Base-by-base conservation (phyloP, 1,139 yeast genomes). In the Geotrichum restrictum region DNA sequence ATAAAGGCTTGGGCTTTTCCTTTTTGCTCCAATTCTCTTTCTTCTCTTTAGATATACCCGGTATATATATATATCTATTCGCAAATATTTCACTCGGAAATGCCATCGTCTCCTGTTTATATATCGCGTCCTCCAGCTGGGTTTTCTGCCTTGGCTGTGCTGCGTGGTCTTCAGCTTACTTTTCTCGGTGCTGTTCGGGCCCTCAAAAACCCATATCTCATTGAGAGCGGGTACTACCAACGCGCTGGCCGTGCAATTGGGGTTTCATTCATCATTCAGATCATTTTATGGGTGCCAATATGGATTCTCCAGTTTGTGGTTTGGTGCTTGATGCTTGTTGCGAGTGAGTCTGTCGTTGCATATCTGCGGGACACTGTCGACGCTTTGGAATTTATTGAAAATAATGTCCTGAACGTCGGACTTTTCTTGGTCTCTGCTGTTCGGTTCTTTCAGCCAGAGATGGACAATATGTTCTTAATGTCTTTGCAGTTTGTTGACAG, bases 161-260 rank as follows among this genome's bases (percentile, higher is more conserved):
- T 77, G 13, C 69, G 83, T n/a, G 85, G 85, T 0, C 58, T 77
- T 29, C 83, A 80, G 63, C 67, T 81, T 49, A 78, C 81, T 0
- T 50, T 77, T 5, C 65, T 78, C 6, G 82, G 83, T 2, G 71
- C 73, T 1, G 77, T 74, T 57, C 62, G 82, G 36, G 75, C 80
- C 1, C 63, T 78, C 27, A 75, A 73, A 11, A 78, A 79, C 60
- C 79, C 79, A 1, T 66, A 67, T 21, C 57, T 73, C 48, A 66
- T 70, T 48, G 61, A 65, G 38, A 62, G 68, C 4, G 65, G 66
- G 27, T 71, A 69, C 62, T 72, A 71, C 56, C 56, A 62, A 33
- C 69, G 68, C 56, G 76, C 76, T 0, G 45, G 68, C 0, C 55
- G 61, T 19, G 74, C 75, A 8, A 53, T 76, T 39, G 58, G 62